These are phyloP conservation scores for Wickerhamomyces xylosicus DNA, from an alignment of 805 yeast genomes.

Conservation along the genomic window DNA sequence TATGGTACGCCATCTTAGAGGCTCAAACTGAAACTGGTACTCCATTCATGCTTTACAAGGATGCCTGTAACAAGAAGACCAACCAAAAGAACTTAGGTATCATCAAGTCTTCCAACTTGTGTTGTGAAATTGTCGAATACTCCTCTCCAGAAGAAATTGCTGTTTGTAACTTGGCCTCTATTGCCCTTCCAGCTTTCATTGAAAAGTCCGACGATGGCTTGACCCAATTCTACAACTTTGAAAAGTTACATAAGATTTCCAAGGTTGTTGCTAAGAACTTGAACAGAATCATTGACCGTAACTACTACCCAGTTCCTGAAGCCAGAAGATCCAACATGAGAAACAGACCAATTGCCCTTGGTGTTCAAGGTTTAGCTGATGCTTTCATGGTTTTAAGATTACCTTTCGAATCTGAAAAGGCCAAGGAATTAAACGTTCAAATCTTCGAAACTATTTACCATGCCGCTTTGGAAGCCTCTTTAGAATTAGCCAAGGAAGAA, in stretches of 20 bases:
- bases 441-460: conserved; percentile 95
- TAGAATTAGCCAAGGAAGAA: conserved; percentile 59
- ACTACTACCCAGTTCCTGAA: conserved; percentile 72
- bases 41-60: conserved; percentile 92
- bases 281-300: conserved; percentile 76
- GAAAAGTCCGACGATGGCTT: conserved; percentile 32
- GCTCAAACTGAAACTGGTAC: conserved; percentile 96
- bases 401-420: conserved; percentile 80
- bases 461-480: conserved; percentile 81
- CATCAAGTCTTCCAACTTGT: conserved; percentile 86
- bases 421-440: conserved; percentile 65
- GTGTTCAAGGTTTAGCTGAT: conserved; percentile 97
- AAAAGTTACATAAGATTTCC: conserved; percentile 61
- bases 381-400: conserved; percentile 67
- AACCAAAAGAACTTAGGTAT: conserved; percentile 91
- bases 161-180: conserved; percentile 88
- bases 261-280: conserved; percentile 74
- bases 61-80: conserved; percentile 77
- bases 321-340: conserved; percentile 69
- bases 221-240: conserved; percentile 54
- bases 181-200: conserved; percentile 78
- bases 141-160: conserved; percentile 88
- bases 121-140: conserved; percentile 92
- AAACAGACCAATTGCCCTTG: conserved; percentile 91
- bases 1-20: conserved; percentile 84